These are phyloP conservation scores for Lunularia cruciata DNA, from an alignment of 225 moss, liverwort and hornwort species.

Conservation along the genomic window DNA sequence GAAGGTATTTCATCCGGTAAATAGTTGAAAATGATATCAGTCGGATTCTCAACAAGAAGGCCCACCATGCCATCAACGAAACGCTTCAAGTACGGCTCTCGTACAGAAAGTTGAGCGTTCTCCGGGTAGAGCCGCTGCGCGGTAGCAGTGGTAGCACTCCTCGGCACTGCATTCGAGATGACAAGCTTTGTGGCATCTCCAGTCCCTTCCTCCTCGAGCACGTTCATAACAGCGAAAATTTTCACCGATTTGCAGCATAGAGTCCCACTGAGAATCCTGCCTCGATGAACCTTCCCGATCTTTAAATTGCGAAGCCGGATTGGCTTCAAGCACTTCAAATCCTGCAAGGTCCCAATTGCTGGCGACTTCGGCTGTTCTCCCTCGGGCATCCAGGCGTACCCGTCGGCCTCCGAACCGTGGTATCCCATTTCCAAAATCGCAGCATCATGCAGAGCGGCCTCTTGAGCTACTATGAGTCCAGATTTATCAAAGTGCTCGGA, in stretches of 20 bases:
- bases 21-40: slow-evolving; percentile 59
- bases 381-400: slow-evolving; percentile 48
- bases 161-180: slow-evolving; percentile 62
- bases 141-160: slow-evolving; percentile 63
- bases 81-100: slow-evolving; percentile 78
- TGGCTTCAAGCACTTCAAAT: slow-evolving; percentile 55
- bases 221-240: slow-evolving; percentile 63
- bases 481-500: slow-evolving; percentile 70
- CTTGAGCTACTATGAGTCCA: slow-evolving; percentile 62
- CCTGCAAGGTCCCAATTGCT: slow-evolving; percentile 51
- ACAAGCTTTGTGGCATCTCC: slow-evolving; percentile 70
- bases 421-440: slow-evolving; percentile 74
- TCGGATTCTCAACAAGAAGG: slow-evolving; percentile 65
- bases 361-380: slow-evolving; percentile 48
- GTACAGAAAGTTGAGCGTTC: slow-evolving; percentile 59
- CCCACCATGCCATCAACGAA: slow-evolving; percentile 80
- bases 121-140: slow-evolving; percentile 76
- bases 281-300: slow-evolving; percentile 83
- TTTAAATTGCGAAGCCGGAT: slow-evolving; percentile 63
- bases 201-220: slow-evolving; percentile 64
- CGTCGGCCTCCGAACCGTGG: slow-evolving; percentile 36
- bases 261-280: slow-evolving; percentile 61
- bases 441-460: slow-evolving; percentile 73
- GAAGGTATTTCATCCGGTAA: slow-evolving; percentile 29
- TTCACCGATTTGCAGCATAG: slow-evolving; percentile 76